phyloP scores from a whole-genome alignment of 2,329 filamentous ascomycete species.

The Thielaviopsis euricoi region DNA sequence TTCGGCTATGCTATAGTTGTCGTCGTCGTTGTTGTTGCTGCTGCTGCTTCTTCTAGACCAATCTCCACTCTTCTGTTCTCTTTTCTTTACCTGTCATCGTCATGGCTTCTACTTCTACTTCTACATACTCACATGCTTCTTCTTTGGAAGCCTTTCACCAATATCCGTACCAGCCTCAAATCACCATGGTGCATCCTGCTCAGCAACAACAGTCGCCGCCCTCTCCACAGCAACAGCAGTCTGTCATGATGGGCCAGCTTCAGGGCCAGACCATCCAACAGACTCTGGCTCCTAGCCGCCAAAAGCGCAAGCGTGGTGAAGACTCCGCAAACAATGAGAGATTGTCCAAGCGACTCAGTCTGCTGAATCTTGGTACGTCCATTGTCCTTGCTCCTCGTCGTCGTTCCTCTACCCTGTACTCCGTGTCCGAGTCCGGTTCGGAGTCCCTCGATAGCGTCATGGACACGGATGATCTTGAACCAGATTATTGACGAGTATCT shows the following conservation, averaged over 20 bases:
- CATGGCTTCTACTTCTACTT: slow-evolving; percentile 6
- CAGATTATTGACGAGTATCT: slow-evolving; percentile 9
- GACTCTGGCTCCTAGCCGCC: slow-evolving; percentile 11
- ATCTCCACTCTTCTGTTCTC: neutral
- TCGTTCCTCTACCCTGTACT: slow-evolving; percentile 5
- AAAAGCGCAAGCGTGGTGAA: slow-evolving; percentile 41
- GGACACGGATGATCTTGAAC: slow-evolving; percentile 15
- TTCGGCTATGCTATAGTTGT: neutral
- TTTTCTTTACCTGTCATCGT: neutral
- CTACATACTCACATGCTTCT: slow-evolving; percentile 2
- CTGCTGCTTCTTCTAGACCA: neutral
- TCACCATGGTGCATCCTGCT: neutral
- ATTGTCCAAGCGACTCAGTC: slow-evolving; percentile 67
- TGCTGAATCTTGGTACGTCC: slow-evolving; percentile 60
- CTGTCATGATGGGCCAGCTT: neutral
- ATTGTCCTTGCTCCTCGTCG: slow-evolving; percentile 10
- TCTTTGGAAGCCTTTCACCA: slow-evolving; percentile 1
- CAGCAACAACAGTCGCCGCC: neutral
- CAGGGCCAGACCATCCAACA: neutral
- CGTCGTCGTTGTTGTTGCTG: neutral
- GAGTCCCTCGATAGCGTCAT: slow-evolving; percentile 8
- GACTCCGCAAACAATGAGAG: slow-evolving; percentile 49
- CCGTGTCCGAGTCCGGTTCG: slow-evolving; percentile 6
- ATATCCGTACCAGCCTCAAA: neutral
- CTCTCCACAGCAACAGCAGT: neutral